phyloP scores from a whole-genome alignment of 2,329 filamentous ascomycete genomes.

The Beauveria caledonica region DNA sequence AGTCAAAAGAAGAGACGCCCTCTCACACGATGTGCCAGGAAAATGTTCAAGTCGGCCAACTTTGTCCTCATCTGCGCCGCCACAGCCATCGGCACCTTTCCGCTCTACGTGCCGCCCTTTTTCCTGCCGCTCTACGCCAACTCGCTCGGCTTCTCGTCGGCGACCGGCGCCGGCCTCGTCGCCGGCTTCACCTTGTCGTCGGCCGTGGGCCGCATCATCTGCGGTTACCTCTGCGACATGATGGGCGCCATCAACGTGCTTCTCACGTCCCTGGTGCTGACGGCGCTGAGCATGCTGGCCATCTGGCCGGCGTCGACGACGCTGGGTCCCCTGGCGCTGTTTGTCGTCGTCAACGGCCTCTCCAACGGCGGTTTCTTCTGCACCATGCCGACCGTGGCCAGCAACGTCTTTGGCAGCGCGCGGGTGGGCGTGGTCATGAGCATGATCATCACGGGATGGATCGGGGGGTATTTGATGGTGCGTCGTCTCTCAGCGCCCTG shows the following conservation, averaged over 20 bases:
- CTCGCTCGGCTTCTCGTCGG: slow-evolving; percentile 45
- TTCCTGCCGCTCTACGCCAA: slow-evolving; percentile 49
- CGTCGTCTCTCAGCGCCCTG: slow-evolving; percentile 15
- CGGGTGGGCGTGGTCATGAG: slow-evolving; percentile 49
- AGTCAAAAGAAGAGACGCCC: no score
- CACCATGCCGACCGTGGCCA: slow-evolving; percentile 54
- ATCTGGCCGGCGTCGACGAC: slow-evolving; percentile 52
- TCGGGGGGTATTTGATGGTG: slow-evolving; percentile 52
- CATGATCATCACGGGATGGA: slow-evolving; percentile 54
- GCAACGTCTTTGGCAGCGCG: slow-evolving; percentile 48
- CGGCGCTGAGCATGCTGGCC: slow-evolving; percentile 48
- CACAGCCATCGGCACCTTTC: slow-evolving; percentile 49
- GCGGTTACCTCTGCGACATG: slow-evolving; percentile 44
- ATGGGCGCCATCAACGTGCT: slow-evolving; percentile 50
- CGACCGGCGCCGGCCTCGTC: slow-evolving; percentile 46
- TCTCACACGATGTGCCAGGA: slow-evolving; percentile 25
- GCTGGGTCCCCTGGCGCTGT: slow-evolving; percentile 44
- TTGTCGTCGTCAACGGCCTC: slow-evolving; percentile 51
- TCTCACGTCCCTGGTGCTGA: slow-evolving; percentile 41
- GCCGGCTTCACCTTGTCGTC: slow-evolving; percentile 55
- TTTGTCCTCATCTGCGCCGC: slow-evolving; percentile 46
- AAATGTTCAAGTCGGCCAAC: slow-evolving; percentile 41
- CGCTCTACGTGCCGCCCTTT: slow-evolving; percentile 53
- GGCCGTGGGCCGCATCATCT: slow-evolving; percentile 46
- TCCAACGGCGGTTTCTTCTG: slow-evolving; percentile 57